Evolutionary conservation across 768 basidiomycete species (phyloP).

Genomic region (Podaxis sp.): DNA sequence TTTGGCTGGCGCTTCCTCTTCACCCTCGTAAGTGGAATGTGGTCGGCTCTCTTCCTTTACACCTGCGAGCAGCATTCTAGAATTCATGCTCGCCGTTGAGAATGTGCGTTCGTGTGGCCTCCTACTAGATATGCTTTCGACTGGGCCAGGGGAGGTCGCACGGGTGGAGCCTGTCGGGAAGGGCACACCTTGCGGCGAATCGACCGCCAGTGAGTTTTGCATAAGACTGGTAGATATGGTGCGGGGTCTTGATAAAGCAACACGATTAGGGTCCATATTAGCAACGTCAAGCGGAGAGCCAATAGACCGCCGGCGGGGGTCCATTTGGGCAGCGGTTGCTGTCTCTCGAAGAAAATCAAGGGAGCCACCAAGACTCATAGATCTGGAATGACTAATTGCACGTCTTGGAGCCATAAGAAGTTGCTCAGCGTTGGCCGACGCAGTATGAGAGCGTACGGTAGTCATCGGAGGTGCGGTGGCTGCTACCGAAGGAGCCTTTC

Average conservation of each 20-base stretch:
- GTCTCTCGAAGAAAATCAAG: conserved; percentile 44
- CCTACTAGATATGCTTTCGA: conserved; percentile 16
- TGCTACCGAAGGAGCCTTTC: conserved; percentile 34
- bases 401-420: conserved; percentile 32
- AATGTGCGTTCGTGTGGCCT: conserved; percentile 42
- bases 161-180: conserved; percentile 61
- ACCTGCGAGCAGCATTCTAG: conserved; percentile 41
- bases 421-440: conserved; percentile 41
- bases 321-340: conserved; percentile 8
- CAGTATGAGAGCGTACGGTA: conserved; percentile 43
- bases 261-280: conserved; percentile 39
- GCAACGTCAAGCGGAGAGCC: conserved; percentile 57
- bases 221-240: conserved; percentile 49
- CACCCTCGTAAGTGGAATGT: conserved; percentile 33
- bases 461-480: conserved; percentile 30
- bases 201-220: conserved; percentile 21
- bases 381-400: conserved; percentile 47
- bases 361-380: conserved; percentile 65
- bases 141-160: conserved; percentile 44
- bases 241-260: conserved; percentile 47
- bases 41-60: conserved; percentile 30
- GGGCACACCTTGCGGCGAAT: conserved; percentile 39
- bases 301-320: conserved; percentile 53
- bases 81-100: conserved; percentile 53
- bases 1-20: conserved; percentile 21